These are phyloP conservation scores for Hymenochaete sp. DNA, from an alignment of 1,284 basidiomycete genomes.

Conservation along the genomic window DNA sequence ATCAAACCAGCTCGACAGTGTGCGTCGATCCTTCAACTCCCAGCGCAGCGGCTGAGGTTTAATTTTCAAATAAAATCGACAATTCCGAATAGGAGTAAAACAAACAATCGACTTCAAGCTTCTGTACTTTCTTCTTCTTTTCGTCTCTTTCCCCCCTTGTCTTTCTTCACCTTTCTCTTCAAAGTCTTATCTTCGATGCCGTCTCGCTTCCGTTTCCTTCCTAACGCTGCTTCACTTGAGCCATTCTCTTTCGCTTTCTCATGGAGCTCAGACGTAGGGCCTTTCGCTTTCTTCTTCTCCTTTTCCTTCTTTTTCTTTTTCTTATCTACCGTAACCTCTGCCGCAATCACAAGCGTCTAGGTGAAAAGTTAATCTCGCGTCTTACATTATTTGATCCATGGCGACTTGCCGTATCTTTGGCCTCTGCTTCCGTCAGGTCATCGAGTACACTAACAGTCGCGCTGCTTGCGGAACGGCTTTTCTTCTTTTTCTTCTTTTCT, in stretches of 20 bases:
- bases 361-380: not conserved
- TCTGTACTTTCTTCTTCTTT: constrained; percentile 8
- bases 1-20: too few relatives aligned
- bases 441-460: too few relatives aligned
- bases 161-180: constrained; percentile 15
- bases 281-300: constrained; percentile 24
- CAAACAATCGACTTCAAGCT: too few relatives aligned
- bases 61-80: not conserved
- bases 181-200: not conserved
- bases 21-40: too few relatives aligned
- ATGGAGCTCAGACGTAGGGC: not conserved
- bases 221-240: not conserved
- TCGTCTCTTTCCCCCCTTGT: constrained; percentile 18
- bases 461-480: not conserved
- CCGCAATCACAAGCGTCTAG: not conserved
- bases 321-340: constrained; percentile 16
- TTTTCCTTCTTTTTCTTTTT: constrained; percentile 27
- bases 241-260: constrained; percentile 7
- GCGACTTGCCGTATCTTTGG: too few relatives aligned
- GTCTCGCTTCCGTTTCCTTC: constrained; percentile 1
- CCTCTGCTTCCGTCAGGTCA: not conserved
- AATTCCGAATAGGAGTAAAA: too few relatives aligned
- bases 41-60: too few relatives aligned
- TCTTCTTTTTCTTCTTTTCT: too few relatives aligned
- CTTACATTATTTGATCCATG: too few relatives aligned